These are phyloP conservation scores for Ceratocystis colombiana DNA, from an alignment of 2,329 filamentous ascomycete species.

Conservation along the genomic window DNA sequence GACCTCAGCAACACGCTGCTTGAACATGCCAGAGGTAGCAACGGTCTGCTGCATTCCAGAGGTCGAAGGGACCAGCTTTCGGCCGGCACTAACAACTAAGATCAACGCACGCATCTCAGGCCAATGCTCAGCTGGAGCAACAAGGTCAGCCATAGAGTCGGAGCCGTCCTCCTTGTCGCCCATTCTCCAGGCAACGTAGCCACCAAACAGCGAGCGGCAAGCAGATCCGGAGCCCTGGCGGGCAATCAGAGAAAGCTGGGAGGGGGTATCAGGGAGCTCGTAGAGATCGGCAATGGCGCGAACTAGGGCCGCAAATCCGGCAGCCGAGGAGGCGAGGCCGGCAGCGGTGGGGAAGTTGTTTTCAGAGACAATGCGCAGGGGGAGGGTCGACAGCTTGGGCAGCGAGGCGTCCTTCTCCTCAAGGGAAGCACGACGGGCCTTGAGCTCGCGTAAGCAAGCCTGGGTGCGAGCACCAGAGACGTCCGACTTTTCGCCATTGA, in stretches of 20 bases:
- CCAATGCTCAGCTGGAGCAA: slow-evolving; percentile 86
- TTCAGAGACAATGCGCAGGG: slow-evolving; percentile 80
- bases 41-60: slow-evolving; percentile 97
- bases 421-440: slow-evolving; percentile 62
- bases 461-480: slow-evolving; percentile 84
- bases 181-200: slow-evolving; percentile 90
- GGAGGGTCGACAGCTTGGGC: slow-evolving; percentile 68
- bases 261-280: slow-evolving; percentile 66
- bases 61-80: slow-evolving; percentile 90
- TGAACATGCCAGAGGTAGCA: slow-evolving; percentile 78
- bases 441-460: slow-evolving; percentile 82
- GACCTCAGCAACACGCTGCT: slow-evolving; percentile 60
- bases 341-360: slow-evolving; percentile 99
- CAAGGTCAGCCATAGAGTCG: slow-evolving; percentile 79
- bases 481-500: slow-evolving; percentile 76
- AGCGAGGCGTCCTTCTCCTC: slow-evolving; percentile 62
- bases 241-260: slow-evolving; percentile 78
- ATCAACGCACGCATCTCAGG: slow-evolving; percentile 88
- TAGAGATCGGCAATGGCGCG: slow-evolving; percentile 88
- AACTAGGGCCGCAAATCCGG: slow-evolving; percentile 61
- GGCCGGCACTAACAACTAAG: slow-evolving; percentile 81
- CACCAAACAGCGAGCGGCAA: slow-evolving; percentile 85
- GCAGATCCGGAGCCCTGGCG: slow-evolving; percentile 91
- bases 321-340: slow-evolving; percentile 65
- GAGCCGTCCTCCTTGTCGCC: slow-evolving; percentile 65